Percentiles rank a stretch among this genome's conserved stretches.
These are phyloP conservation scores for Hyphopichia wangnamkhiaoensis DNA, from an alignment of 1,139 yeast genomes.

Conservation along the genomic window DNA sequence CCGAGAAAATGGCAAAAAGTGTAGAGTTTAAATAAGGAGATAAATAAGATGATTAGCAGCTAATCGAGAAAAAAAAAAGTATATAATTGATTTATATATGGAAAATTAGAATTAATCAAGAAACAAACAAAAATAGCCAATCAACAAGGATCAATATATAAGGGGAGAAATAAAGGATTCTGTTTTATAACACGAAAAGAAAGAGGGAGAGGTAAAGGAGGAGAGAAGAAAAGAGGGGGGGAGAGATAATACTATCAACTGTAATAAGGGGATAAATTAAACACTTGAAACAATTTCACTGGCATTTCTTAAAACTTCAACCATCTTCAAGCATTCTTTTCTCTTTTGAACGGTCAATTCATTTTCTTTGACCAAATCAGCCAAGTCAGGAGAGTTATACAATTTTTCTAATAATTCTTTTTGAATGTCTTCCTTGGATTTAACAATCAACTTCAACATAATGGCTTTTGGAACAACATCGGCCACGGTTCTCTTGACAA, in stretches of 20 bases:
- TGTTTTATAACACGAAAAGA: no score
- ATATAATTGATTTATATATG: no score
- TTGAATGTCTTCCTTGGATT: conserved; percentile 85
- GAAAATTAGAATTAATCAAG: no score
- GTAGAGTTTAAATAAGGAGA: no score
- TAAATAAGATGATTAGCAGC: no score
- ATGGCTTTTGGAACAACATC: conserved; percentile 95
- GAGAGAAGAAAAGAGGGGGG: neutral
- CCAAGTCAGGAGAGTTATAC: conserved; percentile 74
- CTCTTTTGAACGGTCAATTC: conserved; percentile 93
- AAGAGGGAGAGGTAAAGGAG: neutral
- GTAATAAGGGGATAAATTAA: no score
- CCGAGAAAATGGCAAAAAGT: no score
- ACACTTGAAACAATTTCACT: conserved; percentile 90
- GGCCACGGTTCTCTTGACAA: conserved; percentile 90
- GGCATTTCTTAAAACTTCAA: conserved; percentile 84
- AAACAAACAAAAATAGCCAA: no score
- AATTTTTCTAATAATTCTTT: conserved; percentile 84
- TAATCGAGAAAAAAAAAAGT: no score
- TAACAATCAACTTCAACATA: conserved; percentile 85
- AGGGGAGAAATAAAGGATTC: no score
- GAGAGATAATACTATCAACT: no score
- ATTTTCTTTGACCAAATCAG: conserved; percentile 83
- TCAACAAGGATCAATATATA: no score
- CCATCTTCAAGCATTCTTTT: conserved; percentile 93